These are phyloP conservation scores for Candida glucosophila DNA, from an alignment of 1,139 yeast species.

Conservation along the genomic window DNA sequence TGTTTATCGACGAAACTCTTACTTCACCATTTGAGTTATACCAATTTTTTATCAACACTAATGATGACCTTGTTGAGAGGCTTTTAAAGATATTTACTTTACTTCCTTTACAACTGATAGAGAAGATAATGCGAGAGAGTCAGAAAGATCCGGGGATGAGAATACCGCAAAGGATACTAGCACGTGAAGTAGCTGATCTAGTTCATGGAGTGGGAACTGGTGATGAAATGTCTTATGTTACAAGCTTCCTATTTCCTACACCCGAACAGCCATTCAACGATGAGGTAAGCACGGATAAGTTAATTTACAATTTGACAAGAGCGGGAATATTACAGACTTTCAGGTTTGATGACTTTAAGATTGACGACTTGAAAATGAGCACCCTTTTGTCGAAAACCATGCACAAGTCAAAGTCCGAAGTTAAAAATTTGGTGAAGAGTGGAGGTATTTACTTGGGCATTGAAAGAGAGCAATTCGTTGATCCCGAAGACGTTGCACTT, in stretches of 20 bases:
- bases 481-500: conserved; percentile 41
- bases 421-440: conserved; percentile 52
- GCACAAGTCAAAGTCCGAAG: conserved; percentile 42
- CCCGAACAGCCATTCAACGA: conserved; percentile 43
- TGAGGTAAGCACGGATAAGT: conserved; percentile 39
- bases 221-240: conserved; percentile 51
- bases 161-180: conserved; percentile 67
- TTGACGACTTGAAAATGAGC: conserved; percentile 31
- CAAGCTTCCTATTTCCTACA: conserved; percentile 59
- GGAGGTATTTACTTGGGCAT: conserved; percentile 72
- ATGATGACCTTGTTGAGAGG: conserved; percentile 67
- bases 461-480: conserved; percentile 45
- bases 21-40: conserved; percentile 79
- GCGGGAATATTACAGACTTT: conserved; percentile 52
- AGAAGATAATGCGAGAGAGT: conserved; percentile 46
- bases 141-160: conserved; percentile 50
- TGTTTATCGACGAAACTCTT: conserved; percentile 65
- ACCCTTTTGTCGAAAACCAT: conserved; percentile 28
- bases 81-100: conserved; percentile 74
- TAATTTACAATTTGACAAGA: conserved; percentile 49
- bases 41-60: conserved; percentile 75
- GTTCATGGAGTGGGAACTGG: conserved; percentile 81
- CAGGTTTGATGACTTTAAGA: conserved; percentile 24
- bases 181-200: conserved; percentile 78
- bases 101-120: conserved; percentile 55